Conservation (phyloP, 2,329 filamentous ascomycete species). For the Penicillium expansum region DNA sequence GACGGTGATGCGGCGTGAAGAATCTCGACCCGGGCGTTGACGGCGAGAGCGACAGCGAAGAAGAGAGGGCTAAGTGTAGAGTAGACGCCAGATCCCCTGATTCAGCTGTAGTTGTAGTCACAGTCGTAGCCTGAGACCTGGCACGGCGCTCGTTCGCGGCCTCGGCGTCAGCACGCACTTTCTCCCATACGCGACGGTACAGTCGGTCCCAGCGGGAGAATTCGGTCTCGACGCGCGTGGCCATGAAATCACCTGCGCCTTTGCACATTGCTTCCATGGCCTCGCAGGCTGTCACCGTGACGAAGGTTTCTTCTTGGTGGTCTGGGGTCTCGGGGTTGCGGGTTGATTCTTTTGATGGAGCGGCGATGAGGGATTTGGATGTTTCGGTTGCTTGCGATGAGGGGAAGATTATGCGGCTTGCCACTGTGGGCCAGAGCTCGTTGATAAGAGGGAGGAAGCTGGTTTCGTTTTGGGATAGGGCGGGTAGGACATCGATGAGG, state of each 20-base stretch:
- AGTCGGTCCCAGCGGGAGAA: conserved; percentile 50
- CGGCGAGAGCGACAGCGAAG: conserved; percentile 23
- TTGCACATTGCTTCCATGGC: conserved; percentile 67
- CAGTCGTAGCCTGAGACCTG: conserved; percentile 7
- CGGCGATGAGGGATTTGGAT: conserved; percentile 33
- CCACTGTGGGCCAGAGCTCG: conserved; percentile 80
- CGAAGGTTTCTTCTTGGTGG: conserved; percentile 43
- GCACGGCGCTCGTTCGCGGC: conserved; percentile 34
- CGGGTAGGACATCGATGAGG: conserved; percentile 67
- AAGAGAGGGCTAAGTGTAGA: conserved; percentile 3
- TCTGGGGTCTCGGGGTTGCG: conserved; percentile 44
- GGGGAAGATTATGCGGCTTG: conserved; percentile 37
- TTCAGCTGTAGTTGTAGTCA: conserved; percentile 8
- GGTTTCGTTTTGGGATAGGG: conserved; percentile 73
- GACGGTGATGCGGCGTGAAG: conserved; percentile 40
- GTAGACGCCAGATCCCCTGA: not conserved
- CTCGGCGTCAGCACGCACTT: conserved; percentile 39
- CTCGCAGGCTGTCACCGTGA: conserved; percentile 67
- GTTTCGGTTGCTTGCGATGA: conserved; percentile 55
- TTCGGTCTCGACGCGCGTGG: conserved; percentile 68
- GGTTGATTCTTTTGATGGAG: conserved; percentile 47
- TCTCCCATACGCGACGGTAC: conserved; percentile 40
- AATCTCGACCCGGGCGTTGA: conserved; percentile 24
- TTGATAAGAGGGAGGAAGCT: conserved; percentile 87
- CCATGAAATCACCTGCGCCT: conserved; percentile 77